Percentiles rank a stretch among this genome's conserved stretches.
Evolutionary conservation across 257 asterid genomes (phyloP).

Genomic region (Perilla frutescens): DNA sequence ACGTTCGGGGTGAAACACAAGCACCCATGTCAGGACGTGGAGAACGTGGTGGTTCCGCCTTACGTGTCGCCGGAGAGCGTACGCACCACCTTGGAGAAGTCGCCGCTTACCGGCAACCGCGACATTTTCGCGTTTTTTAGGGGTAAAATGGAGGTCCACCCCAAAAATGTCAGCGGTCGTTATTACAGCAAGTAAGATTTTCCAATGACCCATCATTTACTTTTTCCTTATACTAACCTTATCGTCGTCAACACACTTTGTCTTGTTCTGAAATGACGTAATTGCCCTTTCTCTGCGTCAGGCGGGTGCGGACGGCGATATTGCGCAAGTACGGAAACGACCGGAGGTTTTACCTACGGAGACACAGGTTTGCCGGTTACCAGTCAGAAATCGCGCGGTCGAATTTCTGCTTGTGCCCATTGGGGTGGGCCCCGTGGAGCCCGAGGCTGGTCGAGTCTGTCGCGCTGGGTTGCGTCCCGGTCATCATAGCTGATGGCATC

Average conservation of each 20-base stretch:
- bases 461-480: constrained; percentile 85
- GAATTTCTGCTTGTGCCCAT: constrained; percentile 75
- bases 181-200: constrained; percentile 76
- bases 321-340: constrained; percentile 62
- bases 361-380: constrained; percentile 74
- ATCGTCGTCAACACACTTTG: neutral
- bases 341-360: constrained; percentile 63
- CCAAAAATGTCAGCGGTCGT: constrained; percentile 92
- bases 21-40: constrained; percentile 91
- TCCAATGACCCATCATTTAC: neutral
- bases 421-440: constrained; percentile 99
- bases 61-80: constrained; percentile 71
- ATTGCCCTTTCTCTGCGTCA: constrained; percentile 24
- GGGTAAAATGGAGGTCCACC: constrained; percentile 97
- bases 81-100: constrained; percentile 50
- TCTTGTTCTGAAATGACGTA: neutral
- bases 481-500: constrained; percentile 81
- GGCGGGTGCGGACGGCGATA: constrained; percentile 75
- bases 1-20: constrained; percentile 81
- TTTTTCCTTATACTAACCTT: neutral
- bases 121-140: constrained; percentile 85
- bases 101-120: constrained; percentile 56
- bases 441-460: constrained; percentile 91
- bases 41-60: constrained; percentile 82
- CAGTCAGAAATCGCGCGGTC: constrained; percentile 79